Conservation (phyloP, 1,284 basidiomycete species). For the Leccinum solheimii region DNA sequence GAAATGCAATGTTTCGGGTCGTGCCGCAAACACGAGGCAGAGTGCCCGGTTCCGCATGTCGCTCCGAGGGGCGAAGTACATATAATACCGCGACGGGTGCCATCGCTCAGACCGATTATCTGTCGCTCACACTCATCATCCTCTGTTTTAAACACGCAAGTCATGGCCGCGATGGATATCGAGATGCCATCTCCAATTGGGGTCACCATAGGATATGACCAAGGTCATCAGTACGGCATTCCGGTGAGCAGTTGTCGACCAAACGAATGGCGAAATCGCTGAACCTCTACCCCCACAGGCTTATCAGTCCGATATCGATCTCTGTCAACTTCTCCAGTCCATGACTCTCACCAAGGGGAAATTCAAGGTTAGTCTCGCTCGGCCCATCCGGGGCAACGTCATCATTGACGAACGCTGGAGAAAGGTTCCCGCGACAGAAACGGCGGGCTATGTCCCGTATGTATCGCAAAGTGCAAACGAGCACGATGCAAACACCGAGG, state of each 20-base stretch:
- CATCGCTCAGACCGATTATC: constrained; percentile 21
- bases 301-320: constrained; percentile 40
- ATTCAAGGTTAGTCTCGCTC: constrained; percentile 31
- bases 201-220: constrained; percentile 25
- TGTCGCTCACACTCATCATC: background rate
- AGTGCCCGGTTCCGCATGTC: constrained; percentile 29
- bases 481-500: constrained; percentile 39
- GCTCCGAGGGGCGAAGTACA: constrained; percentile 24
- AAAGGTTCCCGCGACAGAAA: constrained; percentile 32
- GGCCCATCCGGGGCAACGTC: background rate
- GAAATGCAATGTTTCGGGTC: constrained; percentile 9
- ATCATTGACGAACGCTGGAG: constrained; percentile 31
- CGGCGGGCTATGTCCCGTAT: constrained; percentile 26
- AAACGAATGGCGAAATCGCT: background rate
- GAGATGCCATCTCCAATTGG: constrained; percentile 34
- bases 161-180: constrained; percentile 30
- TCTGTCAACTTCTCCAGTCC: constrained; percentile 50
- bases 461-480: constrained; percentile 34
- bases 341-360: constrained; percentile 44
- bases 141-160: background rate
- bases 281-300: constrained; percentile 12
- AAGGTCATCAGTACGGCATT: constrained; percentile 21
- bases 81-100: constrained; percentile 23
- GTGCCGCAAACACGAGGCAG: constrained; percentile 33
- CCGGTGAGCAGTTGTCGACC: constrained; percentile 17